These are phyloP conservation scores for Amanita jacksonii DNA, from an alignment of 768 basidiomycete genomes.

Conservation along the genomic window DNA sequence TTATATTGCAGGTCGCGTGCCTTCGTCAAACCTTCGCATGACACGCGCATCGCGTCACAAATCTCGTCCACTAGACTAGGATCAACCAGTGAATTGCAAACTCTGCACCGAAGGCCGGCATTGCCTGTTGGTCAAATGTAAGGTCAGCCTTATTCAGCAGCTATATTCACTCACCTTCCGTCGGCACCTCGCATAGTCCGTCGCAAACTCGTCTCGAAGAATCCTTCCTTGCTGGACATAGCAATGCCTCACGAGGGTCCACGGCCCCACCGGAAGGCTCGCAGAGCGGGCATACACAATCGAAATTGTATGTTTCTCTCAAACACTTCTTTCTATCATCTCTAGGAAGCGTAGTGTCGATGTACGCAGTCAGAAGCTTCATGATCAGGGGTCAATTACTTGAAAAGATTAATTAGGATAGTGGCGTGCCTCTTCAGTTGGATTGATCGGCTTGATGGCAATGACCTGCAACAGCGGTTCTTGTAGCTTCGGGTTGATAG, in stretches of 20 bases:
- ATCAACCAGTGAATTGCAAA: slow-evolving; percentile 39
- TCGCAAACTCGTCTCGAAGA: slow-evolving; percentile 31
- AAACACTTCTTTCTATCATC: slow-evolving; percentile 45
- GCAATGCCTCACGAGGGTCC: slow-evolving; percentile 62
- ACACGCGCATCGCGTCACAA: slow-evolving; percentile 56
- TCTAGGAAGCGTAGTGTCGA: slow-evolving; percentile 72
- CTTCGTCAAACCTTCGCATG: slow-evolving; percentile 68
- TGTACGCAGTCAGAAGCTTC: slow-evolving; percentile 74
- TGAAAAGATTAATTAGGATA: neutral
- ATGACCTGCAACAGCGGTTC: slow-evolving; percentile 69
- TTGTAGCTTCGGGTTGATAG: slow-evolving; percentile 20
- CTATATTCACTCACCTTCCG: slow-evolving; percentile 36
- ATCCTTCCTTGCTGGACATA: slow-evolving; percentile 44
- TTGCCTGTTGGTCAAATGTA: slow-evolving; percentile 29
- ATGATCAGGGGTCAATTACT: no score
- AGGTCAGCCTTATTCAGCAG: neutral
- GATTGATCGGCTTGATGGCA: slow-evolving; percentile 51
- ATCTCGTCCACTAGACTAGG: slow-evolving; percentile 37
- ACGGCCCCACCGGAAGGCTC: slow-evolving; percentile 14
- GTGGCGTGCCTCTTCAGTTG: slow-evolving; percentile 58
- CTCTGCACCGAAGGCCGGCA: slow-evolving; percentile 37
- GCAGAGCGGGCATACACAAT: slow-evolving; percentile 62
- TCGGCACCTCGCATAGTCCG: slow-evolving; percentile 49
- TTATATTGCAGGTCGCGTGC: slow-evolving; percentile 51
- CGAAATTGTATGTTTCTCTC: slow-evolving; percentile 69